Evolutionary conservation across 1,284 basidiomycete genomes (phyloP), one percentile per base, ranked within the genome.

Genomic region (Porphyrellus sp.): DNA sequence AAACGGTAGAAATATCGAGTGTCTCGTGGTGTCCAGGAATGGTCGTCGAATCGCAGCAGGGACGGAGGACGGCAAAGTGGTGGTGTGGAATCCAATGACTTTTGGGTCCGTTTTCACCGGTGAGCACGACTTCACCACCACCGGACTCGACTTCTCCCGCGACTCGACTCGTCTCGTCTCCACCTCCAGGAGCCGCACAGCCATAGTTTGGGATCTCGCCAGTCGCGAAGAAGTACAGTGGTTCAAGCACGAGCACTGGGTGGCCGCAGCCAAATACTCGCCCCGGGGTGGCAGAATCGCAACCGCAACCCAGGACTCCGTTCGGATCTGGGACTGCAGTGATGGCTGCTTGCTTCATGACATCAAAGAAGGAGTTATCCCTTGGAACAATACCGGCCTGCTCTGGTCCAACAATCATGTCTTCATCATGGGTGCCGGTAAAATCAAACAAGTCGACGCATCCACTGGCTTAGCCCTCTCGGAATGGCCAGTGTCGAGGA

Each of bases 71-170:
- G n/a, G n/a, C n/a, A n/a, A n/a, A n/a, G n/a, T n/a, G n/a, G n/a
- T n/a, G n/a, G n/a, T n/a, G n/a, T n/a, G n/a, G n/a, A n/a, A n/a
- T n/a, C n/a, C n/a, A n/a, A n/a, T n/a, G n/a, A n/a, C n/a, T n/a
- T n/a, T n/a, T n/a, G n/a, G n/a, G n/a, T n/a, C n/a, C n/a, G n/a
- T n/a, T n/a, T n/a, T n/a, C n/a, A n/a, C n/a, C n/a, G n/a, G n/a
- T n/a, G n/a, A n/a, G n/a, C n/a, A n/a, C n/a, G n/a, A n/a, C n/a
- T n/a, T n/a, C n/a, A n/a, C n/a, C n/a, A n/a, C n/a, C n/a, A n/a
- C n/a, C n/a, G n/a, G n/a, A n/a, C n/a, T 59, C 21, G 54, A 58
- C 12, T 56, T 59, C 39, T 58, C 53, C 1, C 57, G 54, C 1
- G 38, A 53, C 45, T 57, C 59, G 37, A 47, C 18, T 39, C 49